Evolutionary conservation across 139 green algal species (phyloP).

Genomic region (Chlorella sp.): DNA sequence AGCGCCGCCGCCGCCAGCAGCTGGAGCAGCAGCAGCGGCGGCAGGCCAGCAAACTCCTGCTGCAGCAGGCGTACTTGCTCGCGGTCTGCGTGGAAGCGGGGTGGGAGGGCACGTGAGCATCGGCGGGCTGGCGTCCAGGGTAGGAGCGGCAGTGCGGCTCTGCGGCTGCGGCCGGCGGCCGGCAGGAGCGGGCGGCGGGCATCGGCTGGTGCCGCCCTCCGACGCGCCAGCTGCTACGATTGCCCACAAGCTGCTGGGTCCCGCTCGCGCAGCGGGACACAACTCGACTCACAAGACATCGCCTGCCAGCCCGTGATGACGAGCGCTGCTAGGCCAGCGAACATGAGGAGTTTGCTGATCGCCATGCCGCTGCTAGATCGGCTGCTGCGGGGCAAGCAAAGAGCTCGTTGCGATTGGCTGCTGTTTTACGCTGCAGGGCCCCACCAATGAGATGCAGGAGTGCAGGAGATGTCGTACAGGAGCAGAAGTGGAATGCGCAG

Average conservation of each 20-base stretch:
- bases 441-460: too few relatives aligned
- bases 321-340: conserved; percentile 1
- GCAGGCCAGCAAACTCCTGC: conserved; percentile 29
- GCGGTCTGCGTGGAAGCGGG: conserved; percentile 5
- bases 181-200: not conserved
- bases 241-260: too few relatives aligned
- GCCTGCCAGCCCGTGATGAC: conserved; percentile 27
- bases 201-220: too few relatives aligned
- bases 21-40: conserved; percentile 12
- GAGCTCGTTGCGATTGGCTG: not conserved
- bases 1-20: conserved; percentile 8
- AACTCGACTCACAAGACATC: conserved; percentile 14
- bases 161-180: too few relatives aligned
- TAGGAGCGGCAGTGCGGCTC: too few relatives aligned
- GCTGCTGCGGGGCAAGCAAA: not conserved
- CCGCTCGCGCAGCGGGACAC: too few relatives aligned
- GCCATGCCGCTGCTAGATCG: not conserved
- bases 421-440: too few relatives aligned
- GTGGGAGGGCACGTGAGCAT: not conserved
- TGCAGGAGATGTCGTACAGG: too few relatives aligned
- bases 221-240: too few relatives aligned
- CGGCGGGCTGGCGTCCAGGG: too few relatives aligned
- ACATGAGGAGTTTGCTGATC: conserved; percentile 8
- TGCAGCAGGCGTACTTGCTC: conserved; percentile 25
- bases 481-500: too few relatives aligned